Percentiles rank a stretch among this genome's conserved stretches.
These are phyloP conservation scores for Dimocarpus longan DNA, from an alignment of 345 rosid genomes.

Conservation along the genomic window DNA sequence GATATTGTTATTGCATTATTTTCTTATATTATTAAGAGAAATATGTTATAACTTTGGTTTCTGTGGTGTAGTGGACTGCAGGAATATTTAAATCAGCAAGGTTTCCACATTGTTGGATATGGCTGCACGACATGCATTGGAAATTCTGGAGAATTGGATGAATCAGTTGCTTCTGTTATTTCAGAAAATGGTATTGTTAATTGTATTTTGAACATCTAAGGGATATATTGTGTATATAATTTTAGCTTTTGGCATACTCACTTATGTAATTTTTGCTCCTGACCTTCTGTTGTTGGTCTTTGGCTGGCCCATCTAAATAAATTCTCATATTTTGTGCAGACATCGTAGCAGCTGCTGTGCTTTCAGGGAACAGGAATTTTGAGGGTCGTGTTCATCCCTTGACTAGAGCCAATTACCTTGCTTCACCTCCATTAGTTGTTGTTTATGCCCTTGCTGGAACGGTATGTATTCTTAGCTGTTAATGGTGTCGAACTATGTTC, in stretches of 20 bases:
- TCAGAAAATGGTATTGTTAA: constrained; percentile 72
- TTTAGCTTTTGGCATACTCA: background rate
- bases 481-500: background rate
- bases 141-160: constrained; percentile 94
- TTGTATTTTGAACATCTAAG: background rate
- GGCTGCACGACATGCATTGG: constrained; percentile 99
- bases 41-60: constrained; percentile 9
- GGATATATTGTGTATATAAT: background rate
- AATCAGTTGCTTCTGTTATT: constrained; percentile 90
- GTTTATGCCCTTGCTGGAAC: constrained; percentile 99
- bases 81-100: constrained; percentile 81
- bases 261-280: background rate
- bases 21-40: constrained; percentile 2
- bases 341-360: constrained; percentile 91
- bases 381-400: constrained; percentile 98
- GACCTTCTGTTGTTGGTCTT: constrained; percentile 9
- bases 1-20: background rate
- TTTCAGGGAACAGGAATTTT: constrained; percentile 95
- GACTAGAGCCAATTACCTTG: constrained; percentile 99
- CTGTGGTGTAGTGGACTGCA: constrained; percentile 80
- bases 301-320: background rate
- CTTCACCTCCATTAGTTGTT: constrained; percentile 97
- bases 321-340: constrained; percentile 46
- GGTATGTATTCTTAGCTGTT: constrained; percentile 42
- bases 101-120: constrained; percentile 93